Evolutionary conservation across 23 red algal genomes (phyloP).

Genomic region (Chondrus crispus): DNA sequence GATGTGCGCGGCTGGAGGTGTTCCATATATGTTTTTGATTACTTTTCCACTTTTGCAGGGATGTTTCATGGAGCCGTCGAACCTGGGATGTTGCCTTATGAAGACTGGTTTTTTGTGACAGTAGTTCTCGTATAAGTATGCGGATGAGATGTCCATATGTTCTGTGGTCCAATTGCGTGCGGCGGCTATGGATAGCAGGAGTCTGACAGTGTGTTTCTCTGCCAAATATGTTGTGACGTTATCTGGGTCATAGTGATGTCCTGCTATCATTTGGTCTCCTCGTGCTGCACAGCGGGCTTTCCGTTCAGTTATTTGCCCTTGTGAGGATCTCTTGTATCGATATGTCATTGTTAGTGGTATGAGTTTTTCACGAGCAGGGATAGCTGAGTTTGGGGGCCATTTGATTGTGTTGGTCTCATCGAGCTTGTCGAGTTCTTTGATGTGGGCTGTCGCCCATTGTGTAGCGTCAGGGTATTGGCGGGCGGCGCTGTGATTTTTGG

Average conservation of each 20-base stretch:
- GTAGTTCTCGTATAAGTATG: background rate
- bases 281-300: background rate
- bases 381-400: background rate
- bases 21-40: background rate
- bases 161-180: background rate
- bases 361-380: background rate
- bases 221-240: background rate
- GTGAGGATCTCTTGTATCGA: background rate
- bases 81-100: background rate
- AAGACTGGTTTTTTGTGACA: background rate
- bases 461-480: background rate
- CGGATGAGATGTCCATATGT: background rate
- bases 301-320: too few relatives aligned
- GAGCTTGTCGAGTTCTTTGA: background rate
- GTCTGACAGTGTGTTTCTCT: background rate
- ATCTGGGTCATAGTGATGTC: background rate
- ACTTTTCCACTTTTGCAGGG: background rate
- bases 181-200: background rate
- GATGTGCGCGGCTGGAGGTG: background rate
- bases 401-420: background rate
- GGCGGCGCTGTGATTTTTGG: background rate
- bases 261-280: conserved; percentile 16
- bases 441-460: background rate
- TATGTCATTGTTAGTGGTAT: background rate
- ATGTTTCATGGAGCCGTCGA: background rate